Percentiles rank a stretch among this genome's conserved stretches.
phyloP scores from a whole-genome alignment of 192 early-diverging fungal genomes.

The Phlyctochytrium planicorne region DNA sequence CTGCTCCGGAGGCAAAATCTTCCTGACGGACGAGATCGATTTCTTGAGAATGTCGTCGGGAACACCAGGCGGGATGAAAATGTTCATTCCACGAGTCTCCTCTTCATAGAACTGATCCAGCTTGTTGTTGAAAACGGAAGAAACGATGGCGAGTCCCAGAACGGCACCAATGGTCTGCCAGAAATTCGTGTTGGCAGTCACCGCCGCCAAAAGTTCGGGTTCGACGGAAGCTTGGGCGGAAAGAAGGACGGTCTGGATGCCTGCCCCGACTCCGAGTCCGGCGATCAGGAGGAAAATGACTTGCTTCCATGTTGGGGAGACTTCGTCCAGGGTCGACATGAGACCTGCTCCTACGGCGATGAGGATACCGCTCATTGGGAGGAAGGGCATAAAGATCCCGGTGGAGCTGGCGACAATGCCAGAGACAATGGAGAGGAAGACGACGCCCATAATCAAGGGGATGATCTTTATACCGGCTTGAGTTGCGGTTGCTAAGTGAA shows the following conservation, averaged over 20 bases:
- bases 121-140: no score
- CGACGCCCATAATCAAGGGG: slow-evolving; percentile 59
- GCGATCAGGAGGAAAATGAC: slow-evolving; percentile 62
- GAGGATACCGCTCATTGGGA: slow-evolving; percentile 49
- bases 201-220: slow-evolving; percentile 61
- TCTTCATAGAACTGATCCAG: no score
- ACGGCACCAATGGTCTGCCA: no score
- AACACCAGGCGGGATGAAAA: no score
- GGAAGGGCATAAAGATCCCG: slow-evolving; percentile 55
- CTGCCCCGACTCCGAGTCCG: slow-evolving; percentile 68
- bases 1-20: no score
- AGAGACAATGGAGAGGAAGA: slow-evolving; percentile 55
- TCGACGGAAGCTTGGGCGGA: slow-evolving; percentile 65
- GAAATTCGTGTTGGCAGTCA: no score
- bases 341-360: slow-evolving; percentile 59
- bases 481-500: slow-evolving; percentile 61
- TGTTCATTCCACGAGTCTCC: no score
- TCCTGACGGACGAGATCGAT: no score
- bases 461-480: slow-evolving; percentile 66
- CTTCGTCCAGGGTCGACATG: slow-evolving; percentile 52
- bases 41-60: no score
- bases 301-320: slow-evolving; percentile 48
- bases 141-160: no score
- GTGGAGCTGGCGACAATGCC: slow-evolving; percentile 59
- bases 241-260: slow-evolving; percentile 68